Conservation (phyloP, 768 basidiomycete genomes). For the Auriscalpium vulgare region DNA sequence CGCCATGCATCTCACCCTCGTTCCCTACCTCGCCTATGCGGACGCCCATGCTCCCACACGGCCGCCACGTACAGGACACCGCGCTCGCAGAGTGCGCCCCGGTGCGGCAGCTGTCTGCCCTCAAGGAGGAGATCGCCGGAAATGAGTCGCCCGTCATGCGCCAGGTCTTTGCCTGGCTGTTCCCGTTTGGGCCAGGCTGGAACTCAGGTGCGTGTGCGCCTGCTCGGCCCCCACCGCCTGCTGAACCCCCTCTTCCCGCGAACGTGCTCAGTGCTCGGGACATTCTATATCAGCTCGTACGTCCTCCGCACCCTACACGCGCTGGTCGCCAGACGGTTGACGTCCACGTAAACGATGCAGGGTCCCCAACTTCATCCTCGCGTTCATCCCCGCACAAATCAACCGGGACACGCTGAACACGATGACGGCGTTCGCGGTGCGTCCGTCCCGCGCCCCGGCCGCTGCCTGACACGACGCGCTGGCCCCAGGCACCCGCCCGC, state of each 20-base stretch:
- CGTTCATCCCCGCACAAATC: constrained; percentile 87
- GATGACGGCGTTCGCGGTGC: constrained; percentile 89
- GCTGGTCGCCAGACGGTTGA: too few species aligned
- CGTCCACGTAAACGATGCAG: constrained; percentile 29
- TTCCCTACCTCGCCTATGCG: background rate
- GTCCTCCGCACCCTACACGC: constrained; percentile 23
- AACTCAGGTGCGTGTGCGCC: constrained; percentile 49
- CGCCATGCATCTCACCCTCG: constrained; percentile 4
- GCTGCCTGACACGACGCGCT: background rate
- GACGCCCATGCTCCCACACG: background rate
- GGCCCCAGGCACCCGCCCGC: constrained; percentile 2
- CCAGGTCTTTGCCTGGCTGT: constrained; percentile 70
- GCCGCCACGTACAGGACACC: constrained; percentile 27
- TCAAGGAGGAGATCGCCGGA: constrained; percentile 56
- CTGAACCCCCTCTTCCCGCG: background rate
- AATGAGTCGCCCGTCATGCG: constrained; percentile 70
- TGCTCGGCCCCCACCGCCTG: background rate
- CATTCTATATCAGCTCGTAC: constrained; percentile 95
- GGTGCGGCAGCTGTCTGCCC: constrained; percentile 39
- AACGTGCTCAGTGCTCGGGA: constrained; percentile 56
- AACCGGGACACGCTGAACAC: constrained; percentile 80
- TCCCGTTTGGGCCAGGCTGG: constrained; percentile 88
- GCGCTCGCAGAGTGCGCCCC: constrained; percentile 36
- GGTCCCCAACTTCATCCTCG: constrained; percentile 90
- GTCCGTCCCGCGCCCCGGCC: constrained; percentile 19